Conservation (phyloP, 1,284 basidiomycete species). For the Puccinia polysora region DNA sequence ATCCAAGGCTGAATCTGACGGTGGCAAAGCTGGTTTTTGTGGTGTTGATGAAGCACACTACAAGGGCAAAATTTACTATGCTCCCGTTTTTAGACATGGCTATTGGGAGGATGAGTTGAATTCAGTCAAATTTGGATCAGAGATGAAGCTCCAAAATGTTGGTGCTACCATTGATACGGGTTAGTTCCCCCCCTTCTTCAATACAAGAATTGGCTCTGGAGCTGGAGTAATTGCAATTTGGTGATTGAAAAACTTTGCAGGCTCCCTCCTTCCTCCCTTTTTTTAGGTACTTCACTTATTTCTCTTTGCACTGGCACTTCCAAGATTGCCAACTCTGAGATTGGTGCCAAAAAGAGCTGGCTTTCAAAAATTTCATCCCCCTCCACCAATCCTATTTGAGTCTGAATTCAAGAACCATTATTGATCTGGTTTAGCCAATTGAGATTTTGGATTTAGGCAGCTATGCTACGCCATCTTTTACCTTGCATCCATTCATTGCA, state of each 20-base stretch:
- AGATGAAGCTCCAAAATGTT: conserved; percentile 68
- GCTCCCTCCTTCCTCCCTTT: neutral
- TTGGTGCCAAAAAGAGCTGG: conserved; percentile 83
- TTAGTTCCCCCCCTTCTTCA: conserved; percentile 52
- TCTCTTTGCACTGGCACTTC: conserved; percentile 88
- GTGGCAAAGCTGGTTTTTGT: conserved; percentile 89
- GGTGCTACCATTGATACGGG: conserved; percentile 96
- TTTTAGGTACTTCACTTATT: conserved; percentile 75
- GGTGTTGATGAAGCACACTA: conserved; percentile 78
- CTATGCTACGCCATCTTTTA: no score
- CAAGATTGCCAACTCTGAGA: conserved; percentile 93
- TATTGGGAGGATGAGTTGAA: conserved; percentile 70
- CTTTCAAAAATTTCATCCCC: no score
- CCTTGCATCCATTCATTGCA: no score
- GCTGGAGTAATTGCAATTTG: neutral
- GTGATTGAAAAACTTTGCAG: neutral
- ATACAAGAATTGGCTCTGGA: neutral
- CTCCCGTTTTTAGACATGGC: conserved; percentile 87
- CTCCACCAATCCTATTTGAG: no score
- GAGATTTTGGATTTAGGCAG: no score
- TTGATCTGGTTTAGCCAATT: no score
- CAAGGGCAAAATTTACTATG: conserved; percentile 76
- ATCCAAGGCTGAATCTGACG: conserved; percentile 58
- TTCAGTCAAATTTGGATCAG: conserved; percentile 61
- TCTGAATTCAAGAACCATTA: no score